Percentiles rank a stretch among this genome's conserved stretches.
phyloP scores from a whole-genome alignment of 108 stramenopile species.

The Cylindrotheca closterium region DNA sequence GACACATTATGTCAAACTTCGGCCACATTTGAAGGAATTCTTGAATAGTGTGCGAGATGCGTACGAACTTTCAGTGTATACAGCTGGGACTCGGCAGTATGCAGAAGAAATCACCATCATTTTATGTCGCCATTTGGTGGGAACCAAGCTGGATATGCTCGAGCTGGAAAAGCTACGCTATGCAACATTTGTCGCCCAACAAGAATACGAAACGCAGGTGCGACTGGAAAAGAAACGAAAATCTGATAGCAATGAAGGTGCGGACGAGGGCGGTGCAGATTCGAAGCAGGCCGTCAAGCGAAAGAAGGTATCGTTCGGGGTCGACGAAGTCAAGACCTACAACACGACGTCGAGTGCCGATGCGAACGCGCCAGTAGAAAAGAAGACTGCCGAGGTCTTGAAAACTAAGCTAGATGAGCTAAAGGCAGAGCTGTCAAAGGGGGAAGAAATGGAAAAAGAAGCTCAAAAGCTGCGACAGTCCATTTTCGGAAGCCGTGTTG shows the following conservation, averaged over 20 bases:
- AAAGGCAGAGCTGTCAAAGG: conserved; percentile 42
- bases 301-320: conserved; percentile 41
- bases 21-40: conserved; percentile 78
- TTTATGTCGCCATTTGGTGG: conserved; percentile 71
- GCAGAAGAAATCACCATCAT: conserved; percentile 83
- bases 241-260: conserved; percentile 8
- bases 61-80: conserved; percentile 86
- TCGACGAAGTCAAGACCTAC: conserved; percentile 11
- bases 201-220: conserved; percentile 3
- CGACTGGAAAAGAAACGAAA: conserved; percentile 18
- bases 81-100: conserved; percentile 87
- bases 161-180: conserved; percentile 39
- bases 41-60: conserved; percentile 45
- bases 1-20: conserved; percentile 81
- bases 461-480: conserved; percentile 60
- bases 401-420: conserved; percentile 50
- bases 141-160: conserved; percentile 37
- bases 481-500: conserved; percentile 84
- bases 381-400: conserved; percentile 16
- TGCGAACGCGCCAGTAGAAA: not conserved
- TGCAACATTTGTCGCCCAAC: conserved; percentile 30
- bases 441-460: conserved; percentile 61
- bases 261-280: not conserved
- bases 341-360: not conserved
- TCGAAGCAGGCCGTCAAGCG: conserved; percentile 19